A percentile compares a stretch with the other conserved stretches of the same genome.
These are phyloP conservation scores for Saccharum officinarum DNA, from an alignment of 176 grass and related monocot genomes.

Conservation along the genomic window DNA sequence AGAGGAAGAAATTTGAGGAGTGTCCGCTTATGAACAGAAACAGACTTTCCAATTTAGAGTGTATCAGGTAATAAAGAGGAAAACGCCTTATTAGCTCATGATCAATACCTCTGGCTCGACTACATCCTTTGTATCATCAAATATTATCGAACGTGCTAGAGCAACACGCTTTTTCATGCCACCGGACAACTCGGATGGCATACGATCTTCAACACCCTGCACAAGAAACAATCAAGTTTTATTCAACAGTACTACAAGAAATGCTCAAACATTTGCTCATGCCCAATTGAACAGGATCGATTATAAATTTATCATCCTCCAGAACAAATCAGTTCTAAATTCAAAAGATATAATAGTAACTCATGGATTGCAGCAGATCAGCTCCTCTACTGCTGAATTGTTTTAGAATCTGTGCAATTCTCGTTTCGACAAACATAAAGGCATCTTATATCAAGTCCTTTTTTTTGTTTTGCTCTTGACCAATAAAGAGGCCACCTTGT, in stretches of 20 bases:
- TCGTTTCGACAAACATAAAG: background rate
- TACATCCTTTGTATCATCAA: constrained; percentile 78
- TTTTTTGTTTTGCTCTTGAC: background rate
- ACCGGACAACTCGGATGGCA: constrained; percentile 94
- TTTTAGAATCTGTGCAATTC: background rate
- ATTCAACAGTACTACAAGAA: constrained; percentile 19
- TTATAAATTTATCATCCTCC: background rate
- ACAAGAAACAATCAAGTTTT: constrained; percentile 22
- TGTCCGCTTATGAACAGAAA: constrained; percentile 15
- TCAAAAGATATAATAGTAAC: background rate
- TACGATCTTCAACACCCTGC: constrained; percentile 84
- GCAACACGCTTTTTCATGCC: constrained; percentile 99
- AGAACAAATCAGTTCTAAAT: background rate
- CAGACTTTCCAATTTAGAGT: background rate
- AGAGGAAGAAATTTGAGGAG: constrained; percentile 17
- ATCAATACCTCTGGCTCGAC: constrained; percentile 88
- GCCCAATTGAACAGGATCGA: background rate
- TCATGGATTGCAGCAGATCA: background rate
- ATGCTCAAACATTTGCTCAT: background rate
- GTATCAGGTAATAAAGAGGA: constrained; percentile 18
- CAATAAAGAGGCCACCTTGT: background rate
- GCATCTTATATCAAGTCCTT: background rate
- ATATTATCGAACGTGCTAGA: constrained; percentile 96
- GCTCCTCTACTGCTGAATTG: background rate
- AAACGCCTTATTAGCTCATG: constrained; percentile 2